These are phyloP conservation scores for Nepenthes alata DNA, from an alignment of 179 eudicot genomes.

Conservation along the genomic window DNA sequence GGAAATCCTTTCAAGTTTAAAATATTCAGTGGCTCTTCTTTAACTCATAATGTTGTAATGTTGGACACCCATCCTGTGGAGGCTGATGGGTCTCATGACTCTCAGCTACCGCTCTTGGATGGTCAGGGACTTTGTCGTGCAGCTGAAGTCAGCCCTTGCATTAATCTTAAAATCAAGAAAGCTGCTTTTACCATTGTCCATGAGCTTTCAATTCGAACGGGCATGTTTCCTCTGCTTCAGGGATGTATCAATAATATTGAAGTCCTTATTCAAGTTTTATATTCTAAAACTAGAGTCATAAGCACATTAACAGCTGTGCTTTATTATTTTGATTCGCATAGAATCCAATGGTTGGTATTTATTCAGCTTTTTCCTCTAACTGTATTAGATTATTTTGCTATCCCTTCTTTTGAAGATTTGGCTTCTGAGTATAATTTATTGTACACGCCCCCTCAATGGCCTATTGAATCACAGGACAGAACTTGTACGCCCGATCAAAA, in stretches of 20 bases:
- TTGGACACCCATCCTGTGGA: conserved; percentile 17
- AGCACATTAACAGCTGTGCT: conserved; percentile 42
- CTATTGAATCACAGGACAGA: conserved; percentile 56
- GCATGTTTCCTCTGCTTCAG: conserved; percentile 64
- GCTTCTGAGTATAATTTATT: not conserved
- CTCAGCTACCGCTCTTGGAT: conserved; percentile 8
- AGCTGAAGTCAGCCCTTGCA: conserved; percentile 26
- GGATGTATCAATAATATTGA: conserved; percentile 43
- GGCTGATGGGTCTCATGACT: conserved; percentile 9
- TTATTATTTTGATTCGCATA: conserved; percentile 53
- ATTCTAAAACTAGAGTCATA: conserved; percentile 64
- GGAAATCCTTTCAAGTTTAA: conserved; percentile 91
- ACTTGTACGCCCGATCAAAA: conserved; percentile 58
- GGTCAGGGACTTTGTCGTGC: conserved; percentile 12
- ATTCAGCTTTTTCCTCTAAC: not conserved
- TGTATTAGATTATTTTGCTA: not conserved
- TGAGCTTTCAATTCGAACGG: conserved; percentile 56
- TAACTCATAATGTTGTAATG: conserved; percentile 19
- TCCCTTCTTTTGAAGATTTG: conserved; percentile 2
- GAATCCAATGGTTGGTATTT: conserved; percentile 46
- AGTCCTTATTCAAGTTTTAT: conserved; percentile 48
- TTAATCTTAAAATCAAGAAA: conserved; percentile 45
- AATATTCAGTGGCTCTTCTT: conserved; percentile 35
- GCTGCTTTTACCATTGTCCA: conserved; percentile 57
- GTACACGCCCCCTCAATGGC: conserved; percentile 2